phyloP scores from a whole-genome alignment of 306 rosid species.

The Urtica urens region DNA sequence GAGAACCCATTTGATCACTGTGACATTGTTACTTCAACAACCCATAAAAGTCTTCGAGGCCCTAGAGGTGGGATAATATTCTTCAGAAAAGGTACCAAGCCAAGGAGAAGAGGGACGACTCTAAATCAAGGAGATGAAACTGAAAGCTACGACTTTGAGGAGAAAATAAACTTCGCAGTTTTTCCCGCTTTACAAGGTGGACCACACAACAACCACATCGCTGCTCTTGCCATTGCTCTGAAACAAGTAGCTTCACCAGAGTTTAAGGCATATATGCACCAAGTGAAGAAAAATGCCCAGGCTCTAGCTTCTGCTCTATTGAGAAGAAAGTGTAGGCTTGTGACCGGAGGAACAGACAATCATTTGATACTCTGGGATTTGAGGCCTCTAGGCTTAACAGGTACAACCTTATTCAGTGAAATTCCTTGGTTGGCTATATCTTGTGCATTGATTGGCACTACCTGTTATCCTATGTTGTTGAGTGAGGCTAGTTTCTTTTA shows the following conservation, averaged over 20 bases:
- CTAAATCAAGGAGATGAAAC: constrained; percentile 54
- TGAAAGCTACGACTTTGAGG: constrained; percentile 78
- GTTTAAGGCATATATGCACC: constrained; percentile 82
- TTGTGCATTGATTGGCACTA: too few species aligned
- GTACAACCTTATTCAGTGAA: constrained; percentile 36
- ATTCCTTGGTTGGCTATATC: too few species aligned
- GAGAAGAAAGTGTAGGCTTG: constrained; percentile 68
- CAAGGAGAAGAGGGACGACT: constrained; percentile 65
- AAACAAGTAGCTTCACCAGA: constrained; percentile 82
- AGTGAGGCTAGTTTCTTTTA: background rate
- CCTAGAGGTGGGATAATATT: constrained; percentile 98
- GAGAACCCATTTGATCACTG: constrained; percentile 83
- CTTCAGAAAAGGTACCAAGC: constrained; percentile 73
- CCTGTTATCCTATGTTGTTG: too few species aligned
- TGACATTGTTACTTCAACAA: constrained; percentile 91
- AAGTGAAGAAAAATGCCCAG: constrained; percentile 89
- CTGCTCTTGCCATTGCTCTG: constrained; percentile 93
- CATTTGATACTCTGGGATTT: constrained; percentile 95
- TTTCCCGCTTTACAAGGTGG: constrained; percentile 97
- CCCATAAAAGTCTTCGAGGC: constrained; percentile 98
- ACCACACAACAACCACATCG: constrained; percentile 94
- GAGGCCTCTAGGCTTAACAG: constrained; percentile 80
- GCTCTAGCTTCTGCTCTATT: constrained; percentile 72
- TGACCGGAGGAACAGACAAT: constrained; percentile 93
- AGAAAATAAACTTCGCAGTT: constrained; percentile 83